Conservation (phyloP, 1,139 yeast genomes). For the Hyphopichia burtonii region DNA sequence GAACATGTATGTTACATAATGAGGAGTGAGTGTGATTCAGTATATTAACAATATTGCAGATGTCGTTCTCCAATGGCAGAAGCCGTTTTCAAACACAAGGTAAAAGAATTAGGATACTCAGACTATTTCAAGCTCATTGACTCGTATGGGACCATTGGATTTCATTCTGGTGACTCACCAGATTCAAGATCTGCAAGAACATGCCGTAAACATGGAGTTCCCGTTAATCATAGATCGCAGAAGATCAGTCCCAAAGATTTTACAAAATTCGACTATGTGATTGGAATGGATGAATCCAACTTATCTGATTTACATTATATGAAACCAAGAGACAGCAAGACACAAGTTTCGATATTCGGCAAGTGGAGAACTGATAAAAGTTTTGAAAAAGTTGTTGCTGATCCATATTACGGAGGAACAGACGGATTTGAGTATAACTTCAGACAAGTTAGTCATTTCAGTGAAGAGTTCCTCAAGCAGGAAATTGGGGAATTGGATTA, state of each 20-base stretch:
- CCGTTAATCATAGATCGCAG: slow-evolving; percentile 75
- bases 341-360: slow-evolving; percentile 68
- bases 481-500: slow-evolving; percentile 33
- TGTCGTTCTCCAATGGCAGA: slow-evolving; percentile 99
- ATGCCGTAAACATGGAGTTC: slow-evolving; percentile 70
- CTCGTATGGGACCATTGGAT: slow-evolving; percentile 87
- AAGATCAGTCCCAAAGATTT: slow-evolving; percentile 62
- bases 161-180: slow-evolving; percentile 80
- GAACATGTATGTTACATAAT: slow-evolving; percentile 59
- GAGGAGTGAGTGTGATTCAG: background rate
- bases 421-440: slow-evolving; percentile 81
- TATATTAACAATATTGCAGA: slow-evolving; percentile 28
- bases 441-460: slow-evolving; percentile 70
- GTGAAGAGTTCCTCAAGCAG: slow-evolving; percentile 57
- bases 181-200: slow-evolving; percentile 72
- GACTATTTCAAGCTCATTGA: slow-evolving; percentile 57
- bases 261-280: slow-evolving; percentile 69
- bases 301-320: slow-evolving; percentile 55
- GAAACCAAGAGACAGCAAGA: slow-evolving; percentile 54
- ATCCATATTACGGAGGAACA: slow-evolving; percentile 89
- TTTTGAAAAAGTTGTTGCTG: slow-evolving; percentile 64
- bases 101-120: slow-evolving; percentile 45
- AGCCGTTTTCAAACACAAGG: slow-evolving; percentile 75
- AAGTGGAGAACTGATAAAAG: slow-evolving; percentile 59
- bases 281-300: slow-evolving; percentile 83